These are phyloP conservation scores for Mortierella polycephala DNA, from an alignment of 371 early-diverging fungal species.

Conservation along the genomic window DNA sequence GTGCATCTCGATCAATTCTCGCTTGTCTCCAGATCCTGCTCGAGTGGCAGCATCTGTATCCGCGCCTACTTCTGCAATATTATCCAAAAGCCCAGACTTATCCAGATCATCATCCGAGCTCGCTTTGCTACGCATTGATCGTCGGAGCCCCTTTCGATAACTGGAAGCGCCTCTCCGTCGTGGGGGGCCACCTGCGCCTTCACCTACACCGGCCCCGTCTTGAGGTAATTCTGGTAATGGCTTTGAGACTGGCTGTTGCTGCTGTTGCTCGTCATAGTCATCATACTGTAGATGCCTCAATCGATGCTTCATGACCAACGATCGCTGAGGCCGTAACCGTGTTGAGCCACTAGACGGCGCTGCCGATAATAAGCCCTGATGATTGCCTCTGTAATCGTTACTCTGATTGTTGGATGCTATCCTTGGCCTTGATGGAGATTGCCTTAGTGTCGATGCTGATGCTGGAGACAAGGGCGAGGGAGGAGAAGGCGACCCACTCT, in stretches of 20 bases:
- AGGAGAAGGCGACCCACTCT: background rate
- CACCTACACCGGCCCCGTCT: background rate
- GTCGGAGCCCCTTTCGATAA: too few relatives aligned
- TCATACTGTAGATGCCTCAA: constrained; percentile 21
- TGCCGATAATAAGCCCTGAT: background rate
- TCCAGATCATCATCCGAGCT: constrained; percentile 5
- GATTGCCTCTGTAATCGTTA: background rate
- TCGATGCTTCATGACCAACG: constrained; percentile 22
- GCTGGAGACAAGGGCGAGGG: background rate
- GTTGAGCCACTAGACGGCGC: background rate
- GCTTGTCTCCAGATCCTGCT: too few relatives aligned
- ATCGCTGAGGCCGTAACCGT: constrained; percentile 4
- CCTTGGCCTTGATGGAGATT: too few relatives aligned
- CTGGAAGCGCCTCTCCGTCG: background rate
- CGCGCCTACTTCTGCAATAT: background rate
- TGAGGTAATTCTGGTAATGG: constrained; percentile 1
- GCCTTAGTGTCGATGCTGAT: background rate
- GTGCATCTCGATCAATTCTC: background rate
- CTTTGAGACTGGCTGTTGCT: constrained; percentile 13
- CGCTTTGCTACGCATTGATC: too few relatives aligned
- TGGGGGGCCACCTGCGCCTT: background rate
- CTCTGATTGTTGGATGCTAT: background rate
- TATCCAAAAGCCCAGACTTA: constrained; percentile 7
- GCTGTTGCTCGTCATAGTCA: constrained; percentile 7
- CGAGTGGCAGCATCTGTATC: background rate